phyloP scores from a whole-genome alignment of 352 stramenopile species.

The Pythium periplocum region DNA sequence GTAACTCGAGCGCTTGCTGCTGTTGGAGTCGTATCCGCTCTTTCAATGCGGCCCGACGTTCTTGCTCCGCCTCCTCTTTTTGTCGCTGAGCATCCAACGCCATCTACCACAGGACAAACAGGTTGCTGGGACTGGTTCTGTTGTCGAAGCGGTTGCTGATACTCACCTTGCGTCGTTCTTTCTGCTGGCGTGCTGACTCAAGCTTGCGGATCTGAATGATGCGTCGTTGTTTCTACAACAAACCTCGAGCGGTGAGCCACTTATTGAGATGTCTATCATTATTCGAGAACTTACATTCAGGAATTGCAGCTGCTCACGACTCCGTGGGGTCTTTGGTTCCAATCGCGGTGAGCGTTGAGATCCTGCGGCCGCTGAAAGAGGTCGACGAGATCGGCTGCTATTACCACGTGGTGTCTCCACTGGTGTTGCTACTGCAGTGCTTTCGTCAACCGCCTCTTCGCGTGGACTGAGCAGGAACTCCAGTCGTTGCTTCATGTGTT shows the following conservation, averaged over 20 bases:
- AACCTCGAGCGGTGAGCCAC: not conserved
- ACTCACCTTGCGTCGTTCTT: slow-evolving; percentile 42
- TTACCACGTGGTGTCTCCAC: slow-evolving; percentile 1
- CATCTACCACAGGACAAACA: slow-evolving; percentile 14
- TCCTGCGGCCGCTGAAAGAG: slow-evolving; percentile 9
- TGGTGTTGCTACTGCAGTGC: not conserved
- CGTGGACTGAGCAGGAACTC: slow-evolving; percentile 15
- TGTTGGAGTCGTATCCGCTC: slow-evolving; percentile 45
- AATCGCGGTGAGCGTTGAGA: not conserved
- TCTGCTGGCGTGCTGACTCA: slow-evolving; percentile 38
- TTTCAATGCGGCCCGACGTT: slow-evolving; percentile 25
- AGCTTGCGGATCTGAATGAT: slow-evolving; percentile 38
- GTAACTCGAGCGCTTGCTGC: slow-evolving; percentile 25
- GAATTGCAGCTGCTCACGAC: slow-evolving; percentile 45
- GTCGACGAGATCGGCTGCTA: not conserved
- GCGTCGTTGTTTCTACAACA: slow-evolving; percentile 40
- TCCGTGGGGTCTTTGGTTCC: slow-evolving; percentile 22
- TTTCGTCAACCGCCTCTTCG: not conserved
- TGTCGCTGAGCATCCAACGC: slow-evolving; percentile 36
- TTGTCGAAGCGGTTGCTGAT: slow-evolving; percentile 1
- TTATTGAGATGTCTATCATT: not conserved
- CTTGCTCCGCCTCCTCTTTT: slow-evolving; percentile 36
- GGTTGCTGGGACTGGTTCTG: not conserved
- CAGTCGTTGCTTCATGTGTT: slow-evolving; percentile 37
- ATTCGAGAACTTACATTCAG: slow-evolving; percentile 24